A percentile compares a stretch with the other conserved stretches of the same genome.
Conservation (phyloP, 768 basidiomycete genomes). For the Tylopilus sp. region DNA sequence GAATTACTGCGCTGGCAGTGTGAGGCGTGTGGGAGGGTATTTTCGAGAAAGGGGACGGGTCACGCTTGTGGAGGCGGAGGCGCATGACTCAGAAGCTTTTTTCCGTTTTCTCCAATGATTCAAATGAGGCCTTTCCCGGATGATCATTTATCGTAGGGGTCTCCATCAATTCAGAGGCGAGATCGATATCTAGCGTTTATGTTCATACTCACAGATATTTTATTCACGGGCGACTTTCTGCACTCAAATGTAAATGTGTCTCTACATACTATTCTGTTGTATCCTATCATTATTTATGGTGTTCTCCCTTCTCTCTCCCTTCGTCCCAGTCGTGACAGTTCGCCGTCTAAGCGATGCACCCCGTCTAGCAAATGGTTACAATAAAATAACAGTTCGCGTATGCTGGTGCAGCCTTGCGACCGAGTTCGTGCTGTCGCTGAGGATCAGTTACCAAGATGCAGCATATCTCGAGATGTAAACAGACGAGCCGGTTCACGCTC, state of each 20-base stretch:
- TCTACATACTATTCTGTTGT: background rate
- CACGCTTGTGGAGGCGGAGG: conserved; percentile 6
- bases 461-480: too few species aligned
- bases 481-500: too few species aligned
- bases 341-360: too few species aligned
- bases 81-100: background rate
- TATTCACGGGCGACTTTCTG: background rate
- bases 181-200: background rate
- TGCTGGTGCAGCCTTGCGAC: too few species aligned
- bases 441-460: too few species aligned
- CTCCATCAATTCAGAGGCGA: background rate
- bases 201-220: background rate
- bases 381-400: too few species aligned
- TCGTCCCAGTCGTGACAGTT: too few species aligned
- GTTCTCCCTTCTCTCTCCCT: too few species aligned
- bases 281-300: background rate
- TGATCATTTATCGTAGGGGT: background rate
- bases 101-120: background rate
- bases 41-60: conserved; percentile 18
- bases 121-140: background rate
- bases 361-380: too few species aligned
- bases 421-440: too few species aligned
- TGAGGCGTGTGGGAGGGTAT: conserved; percentile 7
- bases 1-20: conserved; percentile 17
- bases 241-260: background rate